Base-by-base conservation (phyloP, 805 yeast species). In the Candida cerambycidarum region DNA sequence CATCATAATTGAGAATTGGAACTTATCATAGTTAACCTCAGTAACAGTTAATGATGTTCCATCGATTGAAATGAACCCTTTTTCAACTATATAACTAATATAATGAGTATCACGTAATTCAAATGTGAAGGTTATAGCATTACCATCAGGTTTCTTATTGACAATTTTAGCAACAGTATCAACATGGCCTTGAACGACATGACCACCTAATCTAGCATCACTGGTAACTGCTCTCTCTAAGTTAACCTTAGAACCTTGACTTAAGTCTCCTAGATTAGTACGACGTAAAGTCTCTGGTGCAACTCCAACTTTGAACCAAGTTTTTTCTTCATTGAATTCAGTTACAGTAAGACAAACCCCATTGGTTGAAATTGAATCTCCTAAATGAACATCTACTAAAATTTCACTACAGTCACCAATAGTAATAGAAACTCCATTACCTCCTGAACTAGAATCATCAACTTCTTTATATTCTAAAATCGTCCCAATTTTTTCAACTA, bases 141-240 rank as follows among this genome's bases (percentile, higher is more conserved):
- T 87, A 1, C 81, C 85, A 56, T 90, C 97, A 1, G 76, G 65
- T 8, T 51, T 63, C 19, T 64, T 72, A 0, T 64, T 61, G 1
- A 75, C 73, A 30, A 92, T 83, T 27, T 60, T 62, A 2, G 97
- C 97, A 27, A 83, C 75, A 0, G 97, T 87, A 61, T 93, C 99
- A 21, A 93, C 89, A 67, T 93, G 99, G 5, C 99, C 99, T 57
- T 93, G 99, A 2, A 93, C 99, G 50, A 92, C 79, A 63, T 93
- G 99, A 0, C 99, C 99, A 17, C 99, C 99, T 56, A 90, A 80
- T 49, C 99, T 73, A 5, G 82, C 87, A 41, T 86, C 88, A 11
- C 81, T 80, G 70, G 82, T 71, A 24, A 93, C 89, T 0, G 99
- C 99, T 45, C 99, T 74, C 62, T 93, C 99, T 47, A 92, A 70